phyloP scores from a whole-genome alignment of 768 basidiomycete species.

The Xerocomellus dryophilus region DNA sequence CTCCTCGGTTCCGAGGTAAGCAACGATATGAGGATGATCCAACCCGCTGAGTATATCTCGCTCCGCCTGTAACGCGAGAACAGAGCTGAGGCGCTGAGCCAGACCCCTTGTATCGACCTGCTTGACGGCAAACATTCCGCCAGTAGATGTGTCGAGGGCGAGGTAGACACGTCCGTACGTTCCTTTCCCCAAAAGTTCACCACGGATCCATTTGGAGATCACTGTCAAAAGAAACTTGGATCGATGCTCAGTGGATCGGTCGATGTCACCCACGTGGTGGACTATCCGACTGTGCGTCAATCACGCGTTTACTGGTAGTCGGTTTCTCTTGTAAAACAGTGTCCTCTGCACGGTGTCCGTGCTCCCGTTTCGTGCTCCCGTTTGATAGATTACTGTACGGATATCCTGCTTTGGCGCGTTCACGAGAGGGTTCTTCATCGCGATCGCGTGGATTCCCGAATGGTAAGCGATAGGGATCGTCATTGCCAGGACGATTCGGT shows the following conservation, averaged over 20 bases:
- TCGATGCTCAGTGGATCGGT: constrained; percentile 3
- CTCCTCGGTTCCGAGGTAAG: constrained; percentile 90
- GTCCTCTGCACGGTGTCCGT: background rate
- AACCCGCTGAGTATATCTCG: constrained; percentile 90
- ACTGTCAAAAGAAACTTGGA: constrained; percentile 35
- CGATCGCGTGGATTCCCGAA: too few species aligned
- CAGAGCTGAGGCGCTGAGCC: constrained; percentile 71
- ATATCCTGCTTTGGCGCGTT: too few species aligned
- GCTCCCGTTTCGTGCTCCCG: too few species aligned
- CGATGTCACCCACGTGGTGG: constrained; percentile 54
- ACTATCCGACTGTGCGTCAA: constrained; percentile 20
- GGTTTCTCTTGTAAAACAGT: background rate
- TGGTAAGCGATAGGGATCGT: too few species aligned
- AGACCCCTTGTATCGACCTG: constrained; percentile 86
- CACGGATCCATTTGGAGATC: constrained; percentile 94
- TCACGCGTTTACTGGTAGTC: background rate
- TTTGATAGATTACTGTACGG: too few species aligned
- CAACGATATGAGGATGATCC: constrained; percentile 92
- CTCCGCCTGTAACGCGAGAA: constrained; percentile 86
- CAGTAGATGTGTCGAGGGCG: constrained; percentile 89
- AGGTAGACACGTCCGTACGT: constrained; percentile 94
- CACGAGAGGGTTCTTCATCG: background rate
- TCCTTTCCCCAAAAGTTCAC: constrained; percentile 90
- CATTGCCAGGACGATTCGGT: background rate
- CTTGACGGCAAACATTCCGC: constrained; percentile 97